A percentile compares a stretch with the other conserved stretches of the same genome.
Evolutionary conservation across 1,284 basidiomycete species (phyloP).

Genomic region (Cystobasidium sp.): DNA sequence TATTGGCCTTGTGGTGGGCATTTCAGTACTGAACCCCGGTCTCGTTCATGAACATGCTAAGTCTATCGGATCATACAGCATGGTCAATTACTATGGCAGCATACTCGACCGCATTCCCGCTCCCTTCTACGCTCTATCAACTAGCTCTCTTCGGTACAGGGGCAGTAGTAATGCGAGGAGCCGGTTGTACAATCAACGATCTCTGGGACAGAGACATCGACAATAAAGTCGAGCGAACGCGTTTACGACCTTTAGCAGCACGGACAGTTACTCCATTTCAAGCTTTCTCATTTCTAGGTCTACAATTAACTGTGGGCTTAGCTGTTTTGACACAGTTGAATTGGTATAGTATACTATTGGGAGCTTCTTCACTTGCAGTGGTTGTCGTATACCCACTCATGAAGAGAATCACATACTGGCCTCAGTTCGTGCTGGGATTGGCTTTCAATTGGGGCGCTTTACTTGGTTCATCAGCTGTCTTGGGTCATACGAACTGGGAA

Average conservation of each 20-base stretch:
- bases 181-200: constrained; percentile 98
- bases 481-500: constrained; percentile 78
- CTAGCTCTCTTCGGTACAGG: constrained; percentile 84
- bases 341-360: constrained; percentile 90
- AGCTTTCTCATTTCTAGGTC: constrained; percentile 80
- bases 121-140: constrained; percentile 72
- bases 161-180: constrained; percentile 93
- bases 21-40: neutral
- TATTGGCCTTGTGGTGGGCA: constrained; percentile 89
- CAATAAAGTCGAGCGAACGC: constrained; percentile 79
- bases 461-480: constrained; percentile 93
- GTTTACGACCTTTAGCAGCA: constrained; percentile 72
- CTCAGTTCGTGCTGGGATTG: constrained; percentile 88
- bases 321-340: constrained; percentile 89
- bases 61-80: constrained; percentile 62
- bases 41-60: neutral
- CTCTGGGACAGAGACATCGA: constrained; percentile 97
- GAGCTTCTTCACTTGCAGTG: constrained; percentile 84
- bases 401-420: constrained; percentile 97
- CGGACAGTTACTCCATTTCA: constrained; percentile 78
- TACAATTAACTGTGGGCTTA: constrained; percentile 83
- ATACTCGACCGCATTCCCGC: constrained; percentile 71
- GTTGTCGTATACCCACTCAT: constrained; percentile 93
- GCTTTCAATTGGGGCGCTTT: constrained; percentile 98
- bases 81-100: constrained; percentile 96